phyloP scores from a whole-genome alignment of 2,329 filamentous ascomycete genomes.

The Fusarium cyanostomum region DNA sequence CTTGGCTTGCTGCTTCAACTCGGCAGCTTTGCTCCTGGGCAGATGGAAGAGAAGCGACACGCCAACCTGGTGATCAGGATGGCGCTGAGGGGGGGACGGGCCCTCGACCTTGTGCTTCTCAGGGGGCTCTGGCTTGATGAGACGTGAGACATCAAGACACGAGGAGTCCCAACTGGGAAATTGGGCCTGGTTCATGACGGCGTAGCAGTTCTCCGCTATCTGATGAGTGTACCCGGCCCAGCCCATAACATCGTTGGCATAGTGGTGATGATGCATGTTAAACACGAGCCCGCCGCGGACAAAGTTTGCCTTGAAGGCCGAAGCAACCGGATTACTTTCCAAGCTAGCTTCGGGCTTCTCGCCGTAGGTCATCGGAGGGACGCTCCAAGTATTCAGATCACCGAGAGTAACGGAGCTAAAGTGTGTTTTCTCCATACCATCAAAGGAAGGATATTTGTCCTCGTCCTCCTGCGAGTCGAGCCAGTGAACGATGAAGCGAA shows the following conservation, averaged over 20 bases:
- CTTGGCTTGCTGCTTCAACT: slow-evolving; percentile 50
- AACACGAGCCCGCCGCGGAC: slow-evolving; percentile 54
- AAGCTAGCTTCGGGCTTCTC: slow-evolving; percentile 52
- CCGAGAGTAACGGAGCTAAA: slow-evolving; percentile 48
- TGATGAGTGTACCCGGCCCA: slow-evolving; percentile 52
- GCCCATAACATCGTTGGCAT: slow-evolving; percentile 54
- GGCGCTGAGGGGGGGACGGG: slow-evolving; percentile 40
- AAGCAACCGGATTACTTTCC: slow-evolving; percentile 44
- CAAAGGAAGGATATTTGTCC: slow-evolving; percentile 47
- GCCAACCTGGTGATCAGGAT: slow-evolving; percentile 42
- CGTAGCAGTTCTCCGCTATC: slow-evolving; percentile 55
- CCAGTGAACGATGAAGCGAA: slow-evolving; percentile 49
- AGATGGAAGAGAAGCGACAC: slow-evolving; percentile 53
- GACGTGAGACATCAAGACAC: slow-evolving; percentile 48
- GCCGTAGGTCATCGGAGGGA: slow-evolving; percentile 51
- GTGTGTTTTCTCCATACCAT: slow-evolving; percentile 49
- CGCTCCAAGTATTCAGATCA: slow-evolving; percentile 47
- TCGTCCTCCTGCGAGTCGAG: slow-evolving; percentile 47
- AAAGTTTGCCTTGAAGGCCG: slow-evolving; percentile 55
- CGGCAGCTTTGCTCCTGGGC: slow-evolving; percentile 53
- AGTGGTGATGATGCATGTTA: slow-evolving; percentile 55
- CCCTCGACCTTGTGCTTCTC: slow-evolving; percentile 46
- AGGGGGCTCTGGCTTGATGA: slow-evolving; percentile 44
- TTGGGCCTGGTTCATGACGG: slow-evolving; percentile 41
- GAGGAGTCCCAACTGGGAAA: slow-evolving; percentile 50